Base-by-base conservation (phyloP, 73 alveolate species). In the Breviolum minutum region DNA sequence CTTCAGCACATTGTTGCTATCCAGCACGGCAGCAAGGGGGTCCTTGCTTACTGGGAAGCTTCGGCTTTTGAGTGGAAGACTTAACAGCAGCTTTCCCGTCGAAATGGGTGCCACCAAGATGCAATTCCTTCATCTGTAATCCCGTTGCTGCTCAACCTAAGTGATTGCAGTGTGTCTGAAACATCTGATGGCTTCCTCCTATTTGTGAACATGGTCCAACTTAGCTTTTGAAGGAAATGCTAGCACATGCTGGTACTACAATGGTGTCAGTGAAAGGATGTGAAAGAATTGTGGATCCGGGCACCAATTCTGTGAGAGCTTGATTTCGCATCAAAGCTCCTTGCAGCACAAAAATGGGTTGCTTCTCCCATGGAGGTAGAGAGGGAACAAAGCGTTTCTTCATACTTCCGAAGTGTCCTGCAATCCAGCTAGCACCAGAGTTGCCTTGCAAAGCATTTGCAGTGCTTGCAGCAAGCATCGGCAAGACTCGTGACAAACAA, bases 371-470 rank as follows among this genome's bases (percentile, higher is more conserved):
- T 68, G 77, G 1, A 4, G 3, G 77, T 68, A 4, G 3, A 4
- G 17, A 68, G 77, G 24, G 17, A 68, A 22, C 77, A 22, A 68
- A 22, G 77, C 77, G 40, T 48, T 69, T 19, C 11, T 19, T 6
- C 17, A 10, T 82, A 11, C 91, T 82, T 14, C 60, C 16, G 10
- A 8, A 5, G 14, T 5, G 63, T 64, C 98, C 98, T 92, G 98
- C 98, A 32, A 92, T 92, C 98, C 98, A 92, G 90, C 98, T 92
- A 71, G 98, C 98, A 26, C 98, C 98, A 63, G 98, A 92, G 48
- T 92, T 92, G 63, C 98, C 98, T 92, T 22, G 27, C 9, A 20
- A 61, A 48, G 26, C 54, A 40, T 40, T 40, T 40, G 54, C n/a
- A 27, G 24, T 74, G 24, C 27, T 14, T 11, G 17, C 27, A 74